phyloP scores from a whole-genome alignment of 371 early-diverging fungal species.

The Syncephalastrum racemosum region DNA sequence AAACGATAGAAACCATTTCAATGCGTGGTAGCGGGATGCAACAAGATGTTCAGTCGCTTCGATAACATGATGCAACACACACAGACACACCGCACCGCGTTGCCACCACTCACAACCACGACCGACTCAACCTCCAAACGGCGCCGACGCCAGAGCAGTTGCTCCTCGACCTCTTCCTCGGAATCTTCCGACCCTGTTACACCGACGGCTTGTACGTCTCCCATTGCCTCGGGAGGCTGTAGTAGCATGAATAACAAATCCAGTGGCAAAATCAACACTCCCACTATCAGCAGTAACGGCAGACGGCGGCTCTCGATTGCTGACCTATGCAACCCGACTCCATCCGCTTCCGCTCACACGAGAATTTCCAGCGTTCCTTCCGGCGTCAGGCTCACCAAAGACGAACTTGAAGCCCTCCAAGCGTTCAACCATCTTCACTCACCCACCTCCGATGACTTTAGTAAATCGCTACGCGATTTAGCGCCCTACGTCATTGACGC shows the following conservation, averaged over 20 bases:
- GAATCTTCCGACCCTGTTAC: not conserved
- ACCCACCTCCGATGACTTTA: slow-evolving; percentile 26
- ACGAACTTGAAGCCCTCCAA: slow-evolving; percentile 47
- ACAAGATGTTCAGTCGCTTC: slow-evolving; percentile 57
- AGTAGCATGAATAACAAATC: slow-evolving; percentile 9
- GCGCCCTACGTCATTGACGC: slow-evolving; percentile 1
- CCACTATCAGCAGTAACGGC: not conserved
- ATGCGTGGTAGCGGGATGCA: slow-evolving; percentile 54
- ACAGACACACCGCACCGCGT: slow-evolving; percentile 47
- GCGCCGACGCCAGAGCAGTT: slow-evolving; percentile 11
- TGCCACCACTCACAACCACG: slow-evolving; percentile 5
- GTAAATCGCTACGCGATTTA: slow-evolving; percentile 36
- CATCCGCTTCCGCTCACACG: not conserved
- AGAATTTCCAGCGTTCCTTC: too few species aligned
- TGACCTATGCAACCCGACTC: slow-evolving; percentile 29
- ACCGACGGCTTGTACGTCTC: not conserved
- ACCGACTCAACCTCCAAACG: slow-evolving; percentile 2
- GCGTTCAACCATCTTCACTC: slow-evolving; percentile 39
- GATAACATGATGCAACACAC: slow-evolving; percentile 71
- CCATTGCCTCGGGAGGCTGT: not conserved
- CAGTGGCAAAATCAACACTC: slow-evolving; percentile 2
- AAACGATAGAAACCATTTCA: slow-evolving; percentile 51
- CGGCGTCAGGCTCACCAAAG: slow-evolving; percentile 30
- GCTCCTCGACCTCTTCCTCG: slow-evolving; percentile 7
- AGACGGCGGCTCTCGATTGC: slow-evolving; percentile 36